Percentiles rank a stretch among this genome's conserved stretches.
These are phyloP conservation scores for Mrakia gelida DNA, from an alignment of 768 basidiomycete species.

Conservation along the genomic window DNA sequence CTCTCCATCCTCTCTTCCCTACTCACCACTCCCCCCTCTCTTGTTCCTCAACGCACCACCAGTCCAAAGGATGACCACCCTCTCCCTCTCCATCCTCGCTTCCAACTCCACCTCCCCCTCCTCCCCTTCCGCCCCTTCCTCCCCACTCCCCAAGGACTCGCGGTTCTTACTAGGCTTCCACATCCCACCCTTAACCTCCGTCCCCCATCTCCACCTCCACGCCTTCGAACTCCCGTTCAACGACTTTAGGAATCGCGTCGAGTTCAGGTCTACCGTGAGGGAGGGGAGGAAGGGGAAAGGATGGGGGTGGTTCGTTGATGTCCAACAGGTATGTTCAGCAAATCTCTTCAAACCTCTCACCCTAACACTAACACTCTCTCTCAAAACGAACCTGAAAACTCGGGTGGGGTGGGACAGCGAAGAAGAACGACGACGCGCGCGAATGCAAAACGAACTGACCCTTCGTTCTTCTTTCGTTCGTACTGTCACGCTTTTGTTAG, in stretches of 20 bases:
- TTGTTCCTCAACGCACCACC: neutral
- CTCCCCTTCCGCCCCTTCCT: neutral
- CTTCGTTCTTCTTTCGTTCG: neutral
- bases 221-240: constrained; percentile 24
- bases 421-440: too few relatives aligned
- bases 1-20: neutral
- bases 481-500: too few relatives aligned
- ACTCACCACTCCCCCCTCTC: neutral
- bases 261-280: constrained; percentile 3
- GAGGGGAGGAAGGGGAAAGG: neutral
- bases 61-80: constrained; percentile 13
- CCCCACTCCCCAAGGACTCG: too few relatives aligned
- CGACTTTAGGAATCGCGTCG: neutral
- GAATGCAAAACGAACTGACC: too few relatives aligned
- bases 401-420: neutral
- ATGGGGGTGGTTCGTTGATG: constrained; percentile 12
- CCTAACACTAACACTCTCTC: too few relatives aligned
- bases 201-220: constrained; percentile 26
- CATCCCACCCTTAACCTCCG: constrained; percentile 22
- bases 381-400: too few relatives aligned
- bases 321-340: constrained; percentile 15
- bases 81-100: constrained; percentile 10
- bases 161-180: too few relatives aligned
- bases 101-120: neutral
- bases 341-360: neutral